Evolutionary conservation across 2,329 filamentous ascomycete species (phyloP), one percentile per base, ranked within the genome.

Genomic region (Calycina herbarum): DNA sequence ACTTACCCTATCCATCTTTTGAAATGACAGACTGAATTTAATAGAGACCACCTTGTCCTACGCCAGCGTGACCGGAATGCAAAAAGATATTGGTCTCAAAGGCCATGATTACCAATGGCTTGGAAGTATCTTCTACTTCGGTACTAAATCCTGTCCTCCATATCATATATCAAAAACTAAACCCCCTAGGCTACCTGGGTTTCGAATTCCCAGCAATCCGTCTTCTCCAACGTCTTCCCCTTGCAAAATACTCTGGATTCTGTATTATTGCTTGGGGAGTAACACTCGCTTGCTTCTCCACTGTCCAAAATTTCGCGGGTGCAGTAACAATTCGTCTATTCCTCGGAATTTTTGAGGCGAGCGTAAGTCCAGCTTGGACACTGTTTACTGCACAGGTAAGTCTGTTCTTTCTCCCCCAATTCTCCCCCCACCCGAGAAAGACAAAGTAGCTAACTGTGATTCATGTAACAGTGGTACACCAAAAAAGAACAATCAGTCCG

Each of bases 381-480:
- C 48, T 54, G 7, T 54, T 54, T 27, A 54, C 48, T 54, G 5
- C 48, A 4, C 48, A 54, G 24, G 48, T 54, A 54, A 20, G 17
- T 54, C 48, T 48, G 42, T 3, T 5, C 4, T 48, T 48, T 48
- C 10, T 38, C 27, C 4, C 13, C 35, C 10, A 13, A 11, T 38
- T 38, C 35, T 11, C 35, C 4, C 10, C 1, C 35, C 35, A 38
- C 8, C 10, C 35, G 10, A 38, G 35, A 38, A 38, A 38, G 1
- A 54, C 7, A n/a, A 54, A 13, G 87, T 0, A 11, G 48, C 91
- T 91, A 70, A 84, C 86, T 0, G 79, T 91, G 1, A 82, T 92
- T 69, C 48, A 90, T 88, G 0, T 85, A 81, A 3, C 86, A 90
- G 77, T 92, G 89, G 89, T 92, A 91, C 71, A 91, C 89, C 0